Evolutionary conservation across 2,329 filamentous ascomycete genomes (phyloP), one percentile per base, ranked within the genome.

Genomic region (Colletotrichum cordylinicola): DNA sequence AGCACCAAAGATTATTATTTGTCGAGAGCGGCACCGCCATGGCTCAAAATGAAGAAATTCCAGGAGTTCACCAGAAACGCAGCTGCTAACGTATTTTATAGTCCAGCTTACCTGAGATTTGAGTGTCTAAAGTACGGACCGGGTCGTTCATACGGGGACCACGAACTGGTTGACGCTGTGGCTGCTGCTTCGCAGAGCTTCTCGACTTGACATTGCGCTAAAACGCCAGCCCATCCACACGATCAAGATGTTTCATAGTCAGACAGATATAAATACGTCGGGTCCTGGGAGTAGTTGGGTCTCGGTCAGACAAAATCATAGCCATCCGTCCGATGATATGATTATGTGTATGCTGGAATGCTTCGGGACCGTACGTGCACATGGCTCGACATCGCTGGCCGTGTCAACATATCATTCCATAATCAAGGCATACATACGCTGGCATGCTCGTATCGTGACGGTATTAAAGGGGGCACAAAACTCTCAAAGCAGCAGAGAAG

Each of bases 201-300:
- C 10, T 21, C 4, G 0, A 24, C 2, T 21, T 52, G 43, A 1
- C 43, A 7, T 52, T 13, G 43, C 43, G n/a, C n/a, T n/a, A 21
- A 52, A 4, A 0, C 2, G 43, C 43, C 43, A 2, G 12, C 3
- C n/a, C 2, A 13, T 3, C n/a, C 43, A 13, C 43, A 2, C 43
- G 1, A 13, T 21, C n/a, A 2, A 2, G n/a, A 0, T 24, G 1
- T 2, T 52, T 24, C 0, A 52, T 52, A 6, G 0, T 2, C 12
- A 1, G 3, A 0, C 0, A 52, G 6, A 21, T 8, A 52, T 52
- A 52, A 52, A 2, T 48, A 13, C 18, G 6, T 4, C 10, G 10
- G 6, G n/a, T 3, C 4, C 39, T 18, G 18, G 6, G 39, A n/a
- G 0, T n/a, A 43, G n/a, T 5, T 43, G 1, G 2, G 0, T 43